These are phyloP conservation scores for Cyberlindnera subsufficiens DNA, from an alignment of 805 yeast species.

Conservation along the genomic window DNA sequence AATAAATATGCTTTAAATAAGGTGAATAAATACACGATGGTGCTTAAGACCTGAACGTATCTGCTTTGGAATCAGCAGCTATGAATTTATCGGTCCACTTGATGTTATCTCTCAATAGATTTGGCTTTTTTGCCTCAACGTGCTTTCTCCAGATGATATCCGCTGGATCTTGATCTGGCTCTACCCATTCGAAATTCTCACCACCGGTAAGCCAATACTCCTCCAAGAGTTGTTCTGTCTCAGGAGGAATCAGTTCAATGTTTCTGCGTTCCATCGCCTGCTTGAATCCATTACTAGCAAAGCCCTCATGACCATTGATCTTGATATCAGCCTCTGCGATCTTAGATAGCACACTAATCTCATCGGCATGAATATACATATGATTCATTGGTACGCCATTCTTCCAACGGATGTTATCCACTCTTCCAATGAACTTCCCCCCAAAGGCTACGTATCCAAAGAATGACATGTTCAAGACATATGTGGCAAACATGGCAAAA, in stretches of 20 bases:
- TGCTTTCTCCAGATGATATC: conserved; percentile 32
- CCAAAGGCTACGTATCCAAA: conserved; percentile 43
- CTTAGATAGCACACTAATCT: conserved; percentile 58
- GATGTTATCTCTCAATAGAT: conserved; percentile 8
- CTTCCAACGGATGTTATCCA: conserved; percentile 54
- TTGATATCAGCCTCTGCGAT: conserved; percentile 54
- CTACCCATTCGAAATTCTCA: conserved; percentile 83
- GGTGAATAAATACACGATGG: background rate
- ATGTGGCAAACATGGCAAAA: conserved; percentile 43
- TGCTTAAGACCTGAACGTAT: background rate
- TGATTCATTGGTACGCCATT: conserved; percentile 58
- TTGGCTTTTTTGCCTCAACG: conserved; percentile 10
- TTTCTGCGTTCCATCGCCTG: conserved; percentile 4
- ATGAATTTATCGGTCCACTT: conserved; percentile 20
- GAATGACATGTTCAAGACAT: conserved; percentile 41
- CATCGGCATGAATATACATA: conserved; percentile 63
- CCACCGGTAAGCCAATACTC: conserved; percentile 89
- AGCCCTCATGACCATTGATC: conserved; percentile 17
- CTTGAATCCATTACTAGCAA: conserved; percentile 12
- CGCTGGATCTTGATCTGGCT: conserved; percentile 88
- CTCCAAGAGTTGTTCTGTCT: conserved; percentile 61
- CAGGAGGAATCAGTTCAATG: conserved; percentile 34
- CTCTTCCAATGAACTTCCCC: conserved; percentile 46
- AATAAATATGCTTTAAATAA: conserved; percentile 1
- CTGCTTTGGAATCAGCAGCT: background rate